Evolutionary conservation across 73 alveolate genomes (phyloP), one percentile per base, ranked within the genome.

Genomic region (Blepharisma stoltei): DNA sequence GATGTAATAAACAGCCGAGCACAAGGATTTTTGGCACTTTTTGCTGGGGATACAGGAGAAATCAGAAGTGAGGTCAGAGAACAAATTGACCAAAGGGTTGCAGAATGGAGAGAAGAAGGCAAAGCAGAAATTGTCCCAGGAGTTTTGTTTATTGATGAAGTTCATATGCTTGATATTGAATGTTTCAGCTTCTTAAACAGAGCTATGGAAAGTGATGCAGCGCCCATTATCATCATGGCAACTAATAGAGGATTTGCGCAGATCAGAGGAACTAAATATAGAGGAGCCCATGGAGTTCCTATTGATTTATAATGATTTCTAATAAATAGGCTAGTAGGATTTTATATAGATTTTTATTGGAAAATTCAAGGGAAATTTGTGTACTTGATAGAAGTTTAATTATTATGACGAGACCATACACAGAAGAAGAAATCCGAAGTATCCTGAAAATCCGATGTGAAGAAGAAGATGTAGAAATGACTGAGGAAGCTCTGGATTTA

Each of bases 51-150:
- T 80, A 94, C 98, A 9, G 99, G 99, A 45, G 88, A 81, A 77
- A 81, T 81, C 60, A 81, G 71, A 55, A 71, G 54, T 37, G 88
- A 81, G 71, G 99, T 97, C 60, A 89, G 99, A 78, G 99, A 97
- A 67, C 95, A 97, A 88, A 97, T 97, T 47, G 99, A 97, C 76
- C 85, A 93, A 55, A 95, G 94, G 81, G 99, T 97, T 6, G 98
- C 99, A 52, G 99, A 97, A 86, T 97, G 99, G 99, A 91, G 98
- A 70, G 99, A 97, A 78, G 99, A 97, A 88, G 99, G 98, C 48
- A 91, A 95, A 83, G 98, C 97, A 48, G 99, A 95, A 65, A 81
- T 95, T 65, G 99, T 95, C 2, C 98, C 99, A 18, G 99, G 67
- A n/a, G 67, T 52, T 20, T 20, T 52, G 23, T 52, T 52, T 52